Conservation (phyloP, 1,139 yeast species). For the Yamadazyma kanchanaburiensis region DNA sequence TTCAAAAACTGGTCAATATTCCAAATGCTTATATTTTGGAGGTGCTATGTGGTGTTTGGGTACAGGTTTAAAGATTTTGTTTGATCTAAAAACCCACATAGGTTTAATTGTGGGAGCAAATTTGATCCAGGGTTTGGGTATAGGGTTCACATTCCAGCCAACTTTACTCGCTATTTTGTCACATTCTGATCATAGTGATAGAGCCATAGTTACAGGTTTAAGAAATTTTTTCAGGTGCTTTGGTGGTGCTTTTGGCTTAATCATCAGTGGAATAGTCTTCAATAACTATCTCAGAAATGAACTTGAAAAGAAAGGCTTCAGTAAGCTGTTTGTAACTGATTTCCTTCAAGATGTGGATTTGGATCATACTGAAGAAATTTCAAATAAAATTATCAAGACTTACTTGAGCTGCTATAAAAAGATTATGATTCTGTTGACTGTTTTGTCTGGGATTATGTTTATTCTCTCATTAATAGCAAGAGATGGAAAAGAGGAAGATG, state of each 20-base stretch:
- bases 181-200: conserved; percentile 40
- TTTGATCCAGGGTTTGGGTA: conserved; percentile 44
- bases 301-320: conserved; percentile 1
- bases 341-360: background rate
- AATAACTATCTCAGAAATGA: conserved; percentile 4
- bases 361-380: conserved; percentile 1
- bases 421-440: conserved; percentile 10
- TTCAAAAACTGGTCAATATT: conserved; percentile 37
- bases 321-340: no score
- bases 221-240: conserved; percentile 51
- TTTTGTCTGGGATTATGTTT: conserved; percentile 12
- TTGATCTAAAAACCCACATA: conserved; percentile 22
- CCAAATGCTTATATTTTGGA: conserved; percentile 37
- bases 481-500: conserved; percentile 7
- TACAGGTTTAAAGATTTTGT: conserved; percentile 32
- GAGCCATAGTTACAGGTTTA: conserved; percentile 52
- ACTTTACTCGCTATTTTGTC: conserved; percentile 52
- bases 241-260: conserved; percentile 54
- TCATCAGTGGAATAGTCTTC: conserved; percentile 24
- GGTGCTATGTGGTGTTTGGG: conserved; percentile 41
- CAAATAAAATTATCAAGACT: background rate
- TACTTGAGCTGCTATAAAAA: conserved; percentile 7
- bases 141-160: conserved; percentile 54
- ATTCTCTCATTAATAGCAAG: conserved; percentile 9
- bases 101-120: conserved; percentile 33